phyloP scores from a whole-genome alignment of 164 flowering plant genomes.

The Kalanchoe fedtschenkoi region DNA sequence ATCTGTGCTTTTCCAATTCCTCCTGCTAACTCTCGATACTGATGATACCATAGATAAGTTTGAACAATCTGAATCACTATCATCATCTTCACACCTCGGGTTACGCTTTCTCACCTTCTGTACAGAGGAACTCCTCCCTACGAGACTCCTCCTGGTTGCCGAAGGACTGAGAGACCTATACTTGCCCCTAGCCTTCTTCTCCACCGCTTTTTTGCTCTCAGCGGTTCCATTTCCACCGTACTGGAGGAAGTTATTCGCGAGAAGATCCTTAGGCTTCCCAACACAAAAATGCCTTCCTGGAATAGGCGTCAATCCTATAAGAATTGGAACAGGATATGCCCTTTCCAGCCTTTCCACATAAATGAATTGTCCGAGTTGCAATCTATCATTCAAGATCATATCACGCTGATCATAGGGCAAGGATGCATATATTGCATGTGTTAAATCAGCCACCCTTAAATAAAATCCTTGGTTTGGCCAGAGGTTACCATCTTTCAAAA shows the following conservation, averaged over 20 bases:
- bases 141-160: slow-evolving; percentile 2
- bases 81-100: slow-evolving; percentile 20
- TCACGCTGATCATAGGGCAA: slow-evolving; percentile 49
- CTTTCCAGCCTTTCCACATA: slow-evolving; percentile 39
- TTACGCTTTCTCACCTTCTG: slow-evolving; percentile 13
- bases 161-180: slow-evolving; percentile 31
- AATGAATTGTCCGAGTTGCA: slow-evolving; percentile 61
- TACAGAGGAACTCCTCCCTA: slow-evolving; percentile 4
- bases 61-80: slow-evolving; percentile 32
- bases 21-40: slow-evolving; percentile 17
- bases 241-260: slow-evolving; percentile 10
- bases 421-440: slow-evolving; percentile 49
- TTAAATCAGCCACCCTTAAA: slow-evolving; percentile 57
- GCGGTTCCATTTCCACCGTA: slow-evolving; percentile 7
- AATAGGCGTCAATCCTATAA: slow-evolving; percentile 36
- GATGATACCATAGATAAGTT: slow-evolving; percentile 16
- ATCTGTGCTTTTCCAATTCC: slow-evolving; percentile 30
- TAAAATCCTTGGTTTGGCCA: slow-evolving; percentile 68
- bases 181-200: slow-evolving; percentile 10
- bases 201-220: slow-evolving; percentile 8
- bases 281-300: slow-evolving; percentile 46
- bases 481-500: slow-evolving; percentile 40
- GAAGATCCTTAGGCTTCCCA: slow-evolving; percentile 43
- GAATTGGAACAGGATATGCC: slow-evolving; percentile 46
- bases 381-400: slow-evolving; percentile 34